Conservation (phyloP, 805 yeast species). For the Maudiozyma barnettii region DNA sequence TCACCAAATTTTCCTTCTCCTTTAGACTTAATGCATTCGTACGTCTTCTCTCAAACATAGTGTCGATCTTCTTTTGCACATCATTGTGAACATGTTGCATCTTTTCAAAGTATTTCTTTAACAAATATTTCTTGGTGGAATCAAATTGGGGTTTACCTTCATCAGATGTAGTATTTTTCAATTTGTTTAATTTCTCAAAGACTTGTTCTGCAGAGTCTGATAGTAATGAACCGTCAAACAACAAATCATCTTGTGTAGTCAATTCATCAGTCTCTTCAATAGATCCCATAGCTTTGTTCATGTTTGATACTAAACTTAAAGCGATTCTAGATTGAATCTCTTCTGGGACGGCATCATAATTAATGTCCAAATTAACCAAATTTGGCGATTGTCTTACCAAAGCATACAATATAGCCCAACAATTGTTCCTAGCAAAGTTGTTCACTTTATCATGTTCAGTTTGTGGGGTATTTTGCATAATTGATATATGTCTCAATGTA, state of each 20-base stretch:
- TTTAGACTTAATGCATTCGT: conserved; percentile 46
- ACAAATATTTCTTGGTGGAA: conserved; percentile 31
- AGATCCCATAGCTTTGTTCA: conserved; percentile 47
- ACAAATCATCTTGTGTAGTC: conserved; percentile 43
- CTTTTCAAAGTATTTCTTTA: conserved; percentile 34
- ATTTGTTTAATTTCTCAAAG: conserved; percentile 33
- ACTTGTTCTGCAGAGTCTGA: conserved; percentile 65
- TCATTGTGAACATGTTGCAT: conserved; percentile 29
- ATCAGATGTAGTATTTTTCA: background rate
- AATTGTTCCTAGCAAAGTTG: conserved; percentile 41
- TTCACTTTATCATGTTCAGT: background rate
- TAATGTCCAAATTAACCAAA: conserved; percentile 59
- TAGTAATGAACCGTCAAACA: conserved; percentile 65
- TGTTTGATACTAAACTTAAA: conserved; percentile 70
- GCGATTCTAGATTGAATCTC: conserved; percentile 64
- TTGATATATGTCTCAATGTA: conserved; percentile 55
- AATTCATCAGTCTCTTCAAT: conserved; percentile 28
- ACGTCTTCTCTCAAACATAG: conserved; percentile 49
- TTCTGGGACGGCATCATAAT: conserved; percentile 49
- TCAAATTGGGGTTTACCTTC: conserved; percentile 7
- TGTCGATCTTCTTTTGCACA: conserved; percentile 43
- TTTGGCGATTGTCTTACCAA: conserved; percentile 55
- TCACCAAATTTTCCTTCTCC: conserved; percentile 66
- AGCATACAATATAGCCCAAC: conserved; percentile 56
- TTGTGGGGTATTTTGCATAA: conserved; percentile 41